Evolutionary conservation across 495 filamentous ascomycete species (phyloP).

Genomic region (Letharia columbiana): DNA sequence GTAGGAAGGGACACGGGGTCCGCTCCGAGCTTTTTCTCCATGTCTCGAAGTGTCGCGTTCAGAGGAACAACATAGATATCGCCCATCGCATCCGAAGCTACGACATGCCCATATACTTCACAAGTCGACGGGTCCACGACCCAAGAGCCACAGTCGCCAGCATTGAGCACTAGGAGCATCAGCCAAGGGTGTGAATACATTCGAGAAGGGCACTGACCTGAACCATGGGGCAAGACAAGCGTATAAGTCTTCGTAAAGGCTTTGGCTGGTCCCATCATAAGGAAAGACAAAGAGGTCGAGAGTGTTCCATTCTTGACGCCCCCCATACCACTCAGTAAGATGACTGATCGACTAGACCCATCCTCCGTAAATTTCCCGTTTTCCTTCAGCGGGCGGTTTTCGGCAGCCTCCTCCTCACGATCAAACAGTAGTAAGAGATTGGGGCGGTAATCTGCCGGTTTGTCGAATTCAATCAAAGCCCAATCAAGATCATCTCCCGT

Average conservation of each 20-base stretch:
- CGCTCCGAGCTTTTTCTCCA: conserved; percentile 1
- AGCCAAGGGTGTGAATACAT: background rate
- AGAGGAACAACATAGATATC: conserved; percentile 27
- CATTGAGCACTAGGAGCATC: conserved; percentile 2
- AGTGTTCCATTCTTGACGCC: conserved; percentile 4
- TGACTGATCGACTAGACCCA: conserved; percentile 6
- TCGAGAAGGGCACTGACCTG: background rate
- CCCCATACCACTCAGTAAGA: conserved; percentile 2
- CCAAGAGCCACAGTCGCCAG: conserved; percentile 26
- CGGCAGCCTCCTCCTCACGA: background rate
- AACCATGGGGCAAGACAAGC: background rate
- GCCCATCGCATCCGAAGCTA: conserved; percentile 26
- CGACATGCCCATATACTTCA: conserved; percentile 26
- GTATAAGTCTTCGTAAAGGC: conserved; percentile 1
- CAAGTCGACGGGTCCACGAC: conserved; percentile 21
- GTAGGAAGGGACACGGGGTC: conserved; percentile 7
- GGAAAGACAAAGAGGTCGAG: conserved; percentile 2
- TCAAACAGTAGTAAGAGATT: background rate
- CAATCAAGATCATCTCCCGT: conserved; percentile 4
- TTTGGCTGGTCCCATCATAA: conserved; percentile 9
- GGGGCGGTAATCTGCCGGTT: background rate
- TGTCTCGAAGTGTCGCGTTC: conserved; percentile 3
- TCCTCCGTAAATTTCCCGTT: background rate
- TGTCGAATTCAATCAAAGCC: conserved; percentile 7
- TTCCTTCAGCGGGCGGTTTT: background rate